Base-by-base conservation (phyloP, 2,329 filamentous ascomycete species). In the Ciborinia camelliae region DNA sequence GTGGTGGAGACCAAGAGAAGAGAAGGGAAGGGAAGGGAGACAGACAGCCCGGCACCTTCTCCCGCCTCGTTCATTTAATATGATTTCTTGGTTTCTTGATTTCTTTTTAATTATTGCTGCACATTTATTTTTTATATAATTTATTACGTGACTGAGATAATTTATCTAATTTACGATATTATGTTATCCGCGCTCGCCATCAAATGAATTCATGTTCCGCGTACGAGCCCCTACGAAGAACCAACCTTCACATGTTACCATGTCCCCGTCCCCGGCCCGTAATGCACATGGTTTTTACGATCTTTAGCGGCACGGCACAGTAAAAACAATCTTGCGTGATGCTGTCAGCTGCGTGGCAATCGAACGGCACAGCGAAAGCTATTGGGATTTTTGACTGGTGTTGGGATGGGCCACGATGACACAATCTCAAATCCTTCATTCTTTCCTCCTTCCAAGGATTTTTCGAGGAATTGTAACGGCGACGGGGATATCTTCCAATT, bases 331-430 rank as follows among this genome's bases (percentile, higher is more conserved):
- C 61, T 63, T 63, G 61, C 61, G 51, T 63, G 61, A 63, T 63
- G 51, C 53, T 59, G 62, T 63, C 62, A 63, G 62, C 62, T 63
- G 62, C 62, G 62, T 63, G 62, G 62, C 52, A 63, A 51, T 55
- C 52, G 41, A 58, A 45, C 60, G 39, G 51, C 51, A 43, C 47
- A 62, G 59, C 53, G 28, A 55, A 20, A 41, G 30, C 30, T 54
- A 28, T 48, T 41, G 37, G 20, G 23, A 28, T 28, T 12, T 28
- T 48, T 28, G 50, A 62, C 61, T 57, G 61, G 51, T 54, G 39
- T 37, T 23, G 28, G 41, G 28, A 32, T 23, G 32, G 62, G 52
- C 62, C 62, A 63, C 32, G 32, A 63, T 63, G 62, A 58, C 45
- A 48, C 41, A 26, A 62, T 35, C 48, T 32, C 26, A 10, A 23